phyloP scores from a whole-genome alignment of 2,329 filamentous ascomycete genomes.

The Aspergillus cejpii region DNA sequence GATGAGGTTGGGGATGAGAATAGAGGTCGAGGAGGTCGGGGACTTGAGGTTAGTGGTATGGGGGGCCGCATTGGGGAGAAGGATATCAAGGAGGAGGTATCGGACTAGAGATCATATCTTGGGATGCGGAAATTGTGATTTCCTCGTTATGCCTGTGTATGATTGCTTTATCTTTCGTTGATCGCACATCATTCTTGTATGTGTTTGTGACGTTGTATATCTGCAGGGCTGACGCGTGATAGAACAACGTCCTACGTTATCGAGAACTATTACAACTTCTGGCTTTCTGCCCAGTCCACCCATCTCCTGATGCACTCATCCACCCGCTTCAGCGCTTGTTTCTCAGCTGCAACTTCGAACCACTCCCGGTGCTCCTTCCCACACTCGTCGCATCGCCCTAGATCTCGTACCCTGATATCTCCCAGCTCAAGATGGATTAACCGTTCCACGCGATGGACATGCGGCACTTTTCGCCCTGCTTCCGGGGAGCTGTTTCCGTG shows the following conservation, averaged over 20 bases:
- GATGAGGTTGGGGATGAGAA: background rate
- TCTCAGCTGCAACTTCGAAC: conserved; percentile 79
- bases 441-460: conserved; percentile 80
- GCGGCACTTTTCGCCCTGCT: conserved; percentile 62
- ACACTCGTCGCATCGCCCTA: conserved; percentile 64
- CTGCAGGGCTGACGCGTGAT: background rate
- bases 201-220: background rate
- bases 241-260: background rate
- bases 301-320: conserved; percentile 74
- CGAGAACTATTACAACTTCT: conserved; percentile 1
- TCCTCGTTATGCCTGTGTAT: background rate
- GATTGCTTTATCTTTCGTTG: too few relatives aligned
- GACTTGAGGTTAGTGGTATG: background rate
- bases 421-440: conserved; percentile 85
- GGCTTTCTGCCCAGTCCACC: conserved; percentile 70
- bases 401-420: conserved; percentile 50
- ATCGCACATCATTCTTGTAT: background rate
- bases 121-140: background rate
- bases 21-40: background rate
- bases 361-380: conserved; percentile 85
- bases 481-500: conserved; percentile 13
- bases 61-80: background rate
- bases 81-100: conserved; percentile 3
- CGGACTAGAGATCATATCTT: background rate
- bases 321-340: conserved; percentile 60